Percentiles rank a stretch among this genome's conserved stretches.
Evolutionary conservation across 495 filamentous ascomycete genomes (phyloP).

Genomic region (Aspergillus sclerotiicarbonarius): DNA sequence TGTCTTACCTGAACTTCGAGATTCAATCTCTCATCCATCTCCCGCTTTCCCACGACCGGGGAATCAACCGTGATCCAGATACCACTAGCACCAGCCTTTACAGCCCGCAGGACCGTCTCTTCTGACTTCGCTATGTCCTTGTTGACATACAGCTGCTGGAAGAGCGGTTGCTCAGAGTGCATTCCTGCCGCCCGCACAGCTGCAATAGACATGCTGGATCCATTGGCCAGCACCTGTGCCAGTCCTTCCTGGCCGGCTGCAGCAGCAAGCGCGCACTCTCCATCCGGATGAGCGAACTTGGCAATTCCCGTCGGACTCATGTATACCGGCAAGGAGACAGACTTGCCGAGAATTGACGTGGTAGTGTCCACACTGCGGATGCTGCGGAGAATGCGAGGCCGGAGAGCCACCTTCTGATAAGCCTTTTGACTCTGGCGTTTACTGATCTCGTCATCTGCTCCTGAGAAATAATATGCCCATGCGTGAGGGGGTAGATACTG

Average conservation of each 20-base stretch:
- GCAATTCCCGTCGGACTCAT: constrained; percentile 76
- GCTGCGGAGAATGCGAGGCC: constrained; percentile 70
- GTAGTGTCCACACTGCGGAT: constrained; percentile 67
- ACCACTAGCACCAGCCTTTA: constrained; percentile 71
- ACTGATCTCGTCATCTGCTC: constrained; percentile 86
- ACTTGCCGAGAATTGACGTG: constrained; percentile 74
- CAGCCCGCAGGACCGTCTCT: constrained; percentile 72
- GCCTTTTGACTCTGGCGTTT: constrained; percentile 76
- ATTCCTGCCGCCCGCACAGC: constrained; percentile 61
- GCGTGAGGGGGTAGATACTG: constrained; percentile 58
- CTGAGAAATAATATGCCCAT: constrained; percentile 85
- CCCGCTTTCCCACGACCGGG: constrained; percentile 60
- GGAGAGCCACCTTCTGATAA: constrained; percentile 78
- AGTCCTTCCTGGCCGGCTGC: constrained; percentile 65
- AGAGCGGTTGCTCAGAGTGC: constrained; percentile 65
- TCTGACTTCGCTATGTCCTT: constrained; percentile 75
- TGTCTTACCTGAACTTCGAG: constrained; percentile 31
- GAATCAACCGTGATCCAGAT: constrained; percentile 70
- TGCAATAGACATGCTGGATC: constrained; percentile 58
- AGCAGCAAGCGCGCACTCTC: constrained; percentile 69
- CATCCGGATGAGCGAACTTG: constrained; percentile 77
- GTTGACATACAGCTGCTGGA: constrained; percentile 88
- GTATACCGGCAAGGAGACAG: constrained; percentile 69
- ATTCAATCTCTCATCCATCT: constrained; percentile 63
- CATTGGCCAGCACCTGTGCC: constrained; percentile 28